Evolutionary conservation across 495 filamentous ascomycete genomes (phyloP).

Genomic region (Tetracladium marchalianum): DNA sequence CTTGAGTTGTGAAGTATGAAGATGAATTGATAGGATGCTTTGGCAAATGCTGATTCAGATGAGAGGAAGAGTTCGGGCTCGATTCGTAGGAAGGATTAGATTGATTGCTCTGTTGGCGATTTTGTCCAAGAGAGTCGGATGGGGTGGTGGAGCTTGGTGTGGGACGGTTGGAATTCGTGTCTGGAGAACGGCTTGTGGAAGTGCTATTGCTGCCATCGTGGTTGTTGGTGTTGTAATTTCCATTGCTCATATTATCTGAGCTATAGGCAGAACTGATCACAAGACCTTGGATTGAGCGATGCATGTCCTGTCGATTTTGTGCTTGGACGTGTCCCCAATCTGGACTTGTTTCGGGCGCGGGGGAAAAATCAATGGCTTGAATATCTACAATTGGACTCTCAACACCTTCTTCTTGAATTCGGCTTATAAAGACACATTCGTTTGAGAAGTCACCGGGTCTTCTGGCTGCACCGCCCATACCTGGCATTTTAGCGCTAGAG

Average conservation of each 20-base stretch:
- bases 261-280: constrained; percentile 11
- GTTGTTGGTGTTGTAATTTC: constrained; percentile 21
- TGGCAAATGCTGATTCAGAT: constrained; percentile 22
- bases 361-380: constrained; percentile 8
- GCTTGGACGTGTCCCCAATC: background rate
- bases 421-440: constrained; percentile 11
- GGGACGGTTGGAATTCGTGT: constrained; percentile 33
- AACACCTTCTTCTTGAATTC: constrained; percentile 8
- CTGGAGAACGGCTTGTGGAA: constrained; percentile 14
- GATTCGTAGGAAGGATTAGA: constrained; percentile 29
- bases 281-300: constrained; percentile 24
- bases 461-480: background rate
- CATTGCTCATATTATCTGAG: constrained; percentile 12
- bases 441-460: constrained; percentile 5
- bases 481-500: constrained; percentile 12
- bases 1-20: constrained; percentile 9
- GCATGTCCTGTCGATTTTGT: constrained; percentile 15
- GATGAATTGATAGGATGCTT: constrained; percentile 21
- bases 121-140: constrained; percentile 27
- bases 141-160: constrained; percentile 43
- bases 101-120: constrained; percentile 20
- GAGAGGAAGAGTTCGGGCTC: constrained; percentile 31
- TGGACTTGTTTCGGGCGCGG: background rate
- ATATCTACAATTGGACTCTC: constrained; percentile 3
- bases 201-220: constrained; percentile 5